Conservation (phyloP, 495 filamentous ascomycete species). For the Xylaria telfairii region DNA sequence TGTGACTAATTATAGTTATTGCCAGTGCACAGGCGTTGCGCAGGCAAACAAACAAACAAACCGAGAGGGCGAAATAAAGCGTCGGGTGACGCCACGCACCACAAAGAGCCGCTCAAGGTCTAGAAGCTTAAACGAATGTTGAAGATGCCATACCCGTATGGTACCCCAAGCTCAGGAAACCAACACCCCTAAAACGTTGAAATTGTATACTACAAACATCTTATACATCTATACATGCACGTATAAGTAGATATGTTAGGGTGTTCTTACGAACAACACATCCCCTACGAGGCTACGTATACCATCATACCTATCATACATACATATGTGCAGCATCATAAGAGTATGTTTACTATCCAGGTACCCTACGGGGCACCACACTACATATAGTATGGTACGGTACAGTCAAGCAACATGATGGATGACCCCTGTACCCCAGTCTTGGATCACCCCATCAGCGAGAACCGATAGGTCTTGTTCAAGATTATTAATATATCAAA, state of each 20-base stretch:
- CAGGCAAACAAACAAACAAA: not conserved
- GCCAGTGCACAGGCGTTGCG: not conserved
- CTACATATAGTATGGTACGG: not conserved
- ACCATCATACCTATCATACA: not conserved
- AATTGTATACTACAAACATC: no score
- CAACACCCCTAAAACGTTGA: no score
- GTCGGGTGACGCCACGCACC: not conserved
- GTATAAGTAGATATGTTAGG: not conserved
- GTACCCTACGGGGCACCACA: no score
- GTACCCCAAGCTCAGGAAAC: no score
- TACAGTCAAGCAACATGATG: conserved; percentile 6
- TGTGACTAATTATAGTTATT: not conserved
- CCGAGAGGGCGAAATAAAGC: not conserved
- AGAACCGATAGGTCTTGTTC: not conserved
- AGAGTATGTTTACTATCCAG: not conserved
- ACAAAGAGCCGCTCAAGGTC: not conserved
- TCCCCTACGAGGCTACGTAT: not conserved
- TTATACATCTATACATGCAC: no score
- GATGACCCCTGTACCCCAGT: conserved; percentile 2
- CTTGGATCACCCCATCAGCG: not conserved
- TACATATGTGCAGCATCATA: not conserved
- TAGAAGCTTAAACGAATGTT: not conserved
- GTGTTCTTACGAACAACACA: no score
- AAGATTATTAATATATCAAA: not conserved
- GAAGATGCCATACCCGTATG: not conserved